A percentile compares a stretch with the other conserved stretches of the same genome.
Conservation (phyloP, 257 asterid species). For the Solanum gracilifrons region DNA sequence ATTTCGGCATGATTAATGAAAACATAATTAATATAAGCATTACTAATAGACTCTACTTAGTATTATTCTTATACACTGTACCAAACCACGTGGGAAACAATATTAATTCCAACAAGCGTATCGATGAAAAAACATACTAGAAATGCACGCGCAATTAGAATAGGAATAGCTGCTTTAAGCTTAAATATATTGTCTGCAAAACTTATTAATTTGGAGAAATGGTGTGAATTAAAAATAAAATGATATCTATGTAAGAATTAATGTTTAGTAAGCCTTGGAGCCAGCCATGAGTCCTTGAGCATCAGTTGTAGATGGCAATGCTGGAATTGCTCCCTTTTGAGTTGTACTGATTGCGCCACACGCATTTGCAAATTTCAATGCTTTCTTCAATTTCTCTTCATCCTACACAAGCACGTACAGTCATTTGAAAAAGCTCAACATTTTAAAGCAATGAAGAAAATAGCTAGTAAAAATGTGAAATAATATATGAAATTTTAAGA, state of each 20-base stretch:
- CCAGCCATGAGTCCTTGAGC: constrained; percentile 22
- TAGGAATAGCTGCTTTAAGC: background rate
- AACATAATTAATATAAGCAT: background rate
- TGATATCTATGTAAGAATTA: background rate
- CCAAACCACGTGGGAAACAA: background rate
- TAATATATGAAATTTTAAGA: background rate
- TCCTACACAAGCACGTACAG: constrained; percentile 6
- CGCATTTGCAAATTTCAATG: constrained; percentile 29
- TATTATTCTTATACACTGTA: no score
- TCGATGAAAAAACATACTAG: background rate
- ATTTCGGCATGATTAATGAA: background rate
- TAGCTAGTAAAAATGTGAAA: background rate
- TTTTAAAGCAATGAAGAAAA: background rate
- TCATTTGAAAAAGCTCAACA: background rate
- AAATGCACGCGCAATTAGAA: background rate
- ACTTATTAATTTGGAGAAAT: background rate
- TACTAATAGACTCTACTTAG: background rate
- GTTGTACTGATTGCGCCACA: constrained; percentile 41
- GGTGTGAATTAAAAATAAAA: background rate
- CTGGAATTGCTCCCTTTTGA: constrained; percentile 44
- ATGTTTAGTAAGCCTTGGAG: constrained; percentile 2
- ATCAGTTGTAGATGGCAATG: constrained; percentile 25
- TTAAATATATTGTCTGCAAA: background rate
- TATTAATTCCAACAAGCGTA: background rate
- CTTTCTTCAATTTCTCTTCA: constrained; percentile 18